phyloP scores from a whole-genome alignment of 306 rosid genomes.

The Mimosa pudica region DNA sequence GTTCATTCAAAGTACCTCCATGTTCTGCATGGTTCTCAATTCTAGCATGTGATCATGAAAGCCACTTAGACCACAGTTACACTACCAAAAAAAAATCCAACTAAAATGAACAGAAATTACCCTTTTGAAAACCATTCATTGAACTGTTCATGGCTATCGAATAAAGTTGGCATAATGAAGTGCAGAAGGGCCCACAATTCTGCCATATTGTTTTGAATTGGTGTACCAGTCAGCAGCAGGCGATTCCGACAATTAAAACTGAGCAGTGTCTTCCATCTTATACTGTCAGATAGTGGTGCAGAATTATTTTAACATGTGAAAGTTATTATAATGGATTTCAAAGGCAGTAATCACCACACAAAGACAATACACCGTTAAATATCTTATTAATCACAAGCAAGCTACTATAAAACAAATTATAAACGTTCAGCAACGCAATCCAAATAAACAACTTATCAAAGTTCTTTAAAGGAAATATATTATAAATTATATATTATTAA shows the following conservation, averaged over 20 bases:
- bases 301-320: background rate
- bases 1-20: slow-evolving; percentile 98
- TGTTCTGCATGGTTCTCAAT: slow-evolving; percentile 98
- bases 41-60: slow-evolving; percentile 50
- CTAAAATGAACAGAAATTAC: slow-evolving; percentile 46
- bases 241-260: slow-evolving; percentile 98
- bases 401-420: slow-evolving; percentile 14
- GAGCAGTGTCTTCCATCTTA: slow-evolving; percentile 99
- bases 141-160: slow-evolving; percentile 98
- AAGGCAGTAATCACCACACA: slow-evolving; percentile 11
- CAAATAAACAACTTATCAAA: slow-evolving; percentile 13
- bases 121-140: slow-evolving; percentile 99
- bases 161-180: slow-evolving; percentile 96
- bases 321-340: background rate
- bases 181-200: slow-evolving; percentile 99
- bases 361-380: slow-evolving; percentile 21
- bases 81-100: slow-evolving; percentile 24
- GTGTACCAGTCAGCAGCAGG: slow-evolving; percentile 92
- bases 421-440: slow-evolving; percentile 17
- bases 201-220: slow-evolving; percentile 98
- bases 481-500: background rate
- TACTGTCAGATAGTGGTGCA: slow-evolving; percentile 53
- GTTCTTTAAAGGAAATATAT: background rate
- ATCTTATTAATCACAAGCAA: slow-evolving; percentile 28
- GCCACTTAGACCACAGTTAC: slow-evolving; percentile 23